Base-by-base conservation (phyloP, 1,284 basidiomycete genomes). In the Sphaerobolus stellatus region DNA sequence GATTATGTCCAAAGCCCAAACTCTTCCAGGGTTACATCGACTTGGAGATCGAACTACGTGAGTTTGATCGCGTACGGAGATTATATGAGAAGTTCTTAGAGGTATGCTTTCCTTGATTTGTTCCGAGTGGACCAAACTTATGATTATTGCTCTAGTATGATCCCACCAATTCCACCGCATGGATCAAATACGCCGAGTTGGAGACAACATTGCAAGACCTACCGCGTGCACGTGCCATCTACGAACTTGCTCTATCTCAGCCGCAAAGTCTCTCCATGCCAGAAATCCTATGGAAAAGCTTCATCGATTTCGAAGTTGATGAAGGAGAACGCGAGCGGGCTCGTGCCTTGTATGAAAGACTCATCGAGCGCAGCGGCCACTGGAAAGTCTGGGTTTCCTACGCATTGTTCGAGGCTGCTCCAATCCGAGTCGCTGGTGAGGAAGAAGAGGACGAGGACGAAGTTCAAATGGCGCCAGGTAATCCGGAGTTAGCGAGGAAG, bases 151-250 rank as follows among this genome's bases (percentile, higher is more conserved):
- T 56, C 24, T 59, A 94, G 88, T 93, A 83, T 66, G 94, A 98
- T 69, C 81, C 94, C 0, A 86, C 91, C 20, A 92, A 96, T 69
- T 90, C 92, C 9, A 80, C 88, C 1, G 92, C 93, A 0, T 99
- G 97, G 97, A 97, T 99, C 71, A 91, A 92, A 69, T 99, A 90
- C 71, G 94, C 96, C 11, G 94, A 98, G 68, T 83, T 99, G 36
- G 97, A 99, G 73, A 84, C 86, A 0, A 91, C 92, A 52, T 81
- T 99, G 1, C 92, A 93, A 70, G 48, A 50, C 71, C 88, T 90
- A 67, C 78, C 86, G 25, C 93, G 97, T 45, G 92, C 94, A 2
- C 88, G 98, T 14, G 95, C 87, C 3, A 94, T 99, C 66, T 99
- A 94, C 71, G 95, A 99, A 71, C 84, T 99, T 34, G 97, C 92